Conservation (phyloP, 2,329 filamentous ascomycete species). For the Fulvia fulva region DNA sequence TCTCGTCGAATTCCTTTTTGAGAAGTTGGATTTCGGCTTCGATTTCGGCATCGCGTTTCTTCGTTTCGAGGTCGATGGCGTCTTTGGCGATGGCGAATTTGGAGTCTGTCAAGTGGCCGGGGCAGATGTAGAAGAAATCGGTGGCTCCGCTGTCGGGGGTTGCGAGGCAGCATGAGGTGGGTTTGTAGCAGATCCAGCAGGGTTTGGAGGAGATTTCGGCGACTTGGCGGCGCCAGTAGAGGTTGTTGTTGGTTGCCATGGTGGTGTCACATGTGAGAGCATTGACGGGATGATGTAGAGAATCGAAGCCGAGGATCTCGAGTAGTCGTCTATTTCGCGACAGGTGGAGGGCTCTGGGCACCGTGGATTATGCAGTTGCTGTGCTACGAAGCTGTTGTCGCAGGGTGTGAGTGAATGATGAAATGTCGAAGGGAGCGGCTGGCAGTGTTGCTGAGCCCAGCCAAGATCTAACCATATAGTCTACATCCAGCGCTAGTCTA, state of each 20-base stretch:
- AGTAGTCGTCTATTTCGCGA: too few relatives aligned
- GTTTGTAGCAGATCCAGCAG: constrained; percentile 90
- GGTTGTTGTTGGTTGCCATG: constrained; percentile 58
- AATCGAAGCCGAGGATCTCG: too few relatives aligned
- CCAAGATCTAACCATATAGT: too few relatives aligned
- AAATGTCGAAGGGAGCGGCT: neutral
- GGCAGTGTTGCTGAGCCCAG: too few relatives aligned
- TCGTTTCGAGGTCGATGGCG: constrained; percentile 56
- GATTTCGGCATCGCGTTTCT: constrained; percentile 50
- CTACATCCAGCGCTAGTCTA: too few relatives aligned
- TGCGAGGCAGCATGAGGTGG: constrained; percentile 50
- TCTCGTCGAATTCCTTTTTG: constrained; percentile 51
- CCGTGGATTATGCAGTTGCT: too few relatives aligned
- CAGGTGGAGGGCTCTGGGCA: too few relatives aligned
- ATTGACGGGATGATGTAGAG: too few relatives aligned
- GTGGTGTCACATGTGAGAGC: neutral
- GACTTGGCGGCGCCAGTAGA: constrained; percentile 81
- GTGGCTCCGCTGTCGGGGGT: neutral
- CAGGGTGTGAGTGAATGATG: constrained; percentile 17
- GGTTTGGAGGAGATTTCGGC: constrained; percentile 77
- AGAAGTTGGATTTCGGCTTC: constrained; percentile 47
- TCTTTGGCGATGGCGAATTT: constrained; percentile 73
- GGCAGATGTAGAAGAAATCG: constrained; percentile 84
- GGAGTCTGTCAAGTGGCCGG: constrained; percentile 73
- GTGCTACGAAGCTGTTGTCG: too few relatives aligned